A percentile compares a stretch with the other conserved stretches of the same genome.
Evolutionary conservation across 768 basidiomycete genomes (phyloP).

Genomic region (Termitomyces heimii): DNA sequence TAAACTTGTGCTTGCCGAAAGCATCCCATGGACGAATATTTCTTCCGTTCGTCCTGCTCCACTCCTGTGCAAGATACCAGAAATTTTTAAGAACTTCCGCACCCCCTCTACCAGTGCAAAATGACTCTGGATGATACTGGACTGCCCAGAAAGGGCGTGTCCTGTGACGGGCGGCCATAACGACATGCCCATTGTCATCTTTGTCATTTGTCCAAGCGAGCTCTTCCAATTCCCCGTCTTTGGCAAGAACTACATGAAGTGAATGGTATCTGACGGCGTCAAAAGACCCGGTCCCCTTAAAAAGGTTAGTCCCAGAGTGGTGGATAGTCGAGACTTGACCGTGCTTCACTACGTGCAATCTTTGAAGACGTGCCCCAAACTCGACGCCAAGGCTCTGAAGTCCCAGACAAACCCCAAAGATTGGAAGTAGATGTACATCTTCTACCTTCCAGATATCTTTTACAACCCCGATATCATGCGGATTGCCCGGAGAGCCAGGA

Average conservation of each 20-base stretch:
- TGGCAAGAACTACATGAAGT: constrained; percentile 50
- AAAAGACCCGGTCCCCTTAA: constrained; percentile 46
- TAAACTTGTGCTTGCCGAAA: constrained; percentile 29
- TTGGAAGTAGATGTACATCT: constrained; percentile 48
- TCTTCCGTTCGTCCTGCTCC: constrained; percentile 40
- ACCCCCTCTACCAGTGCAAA: constrained; percentile 65
- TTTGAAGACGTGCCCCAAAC: constrained; percentile 54
- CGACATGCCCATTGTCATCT: constrained; percentile 57
- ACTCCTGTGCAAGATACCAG: constrained; percentile 60
- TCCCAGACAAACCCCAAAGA: constrained; percentile 83
- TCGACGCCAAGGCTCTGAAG: constrained; percentile 70
- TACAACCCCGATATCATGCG: constrained; percentile 62
- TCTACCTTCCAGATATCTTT: constrained; percentile 64
- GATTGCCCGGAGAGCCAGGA: constrained; percentile 66
- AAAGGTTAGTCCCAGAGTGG: constrained; percentile 56
- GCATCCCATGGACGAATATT: constrained; percentile 34
- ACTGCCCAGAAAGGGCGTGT: constrained; percentile 78
- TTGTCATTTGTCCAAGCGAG: constrained; percentile 72
- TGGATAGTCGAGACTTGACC: constrained; percentile 65
- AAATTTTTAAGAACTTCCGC: constrained; percentile 67
- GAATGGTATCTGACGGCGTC: constrained; percentile 79
- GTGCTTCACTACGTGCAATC: constrained; percentile 68
- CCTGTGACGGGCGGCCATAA: constrained; percentile 70
- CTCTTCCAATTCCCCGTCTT: constrained; percentile 47
- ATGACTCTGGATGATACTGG: constrained; percentile 87